Evolutionary conservation across 495 filamentous ascomycete genomes (phyloP), one percentile per base, ranked within the genome.

Genomic region (Cryomyces antarcticus): DNA sequence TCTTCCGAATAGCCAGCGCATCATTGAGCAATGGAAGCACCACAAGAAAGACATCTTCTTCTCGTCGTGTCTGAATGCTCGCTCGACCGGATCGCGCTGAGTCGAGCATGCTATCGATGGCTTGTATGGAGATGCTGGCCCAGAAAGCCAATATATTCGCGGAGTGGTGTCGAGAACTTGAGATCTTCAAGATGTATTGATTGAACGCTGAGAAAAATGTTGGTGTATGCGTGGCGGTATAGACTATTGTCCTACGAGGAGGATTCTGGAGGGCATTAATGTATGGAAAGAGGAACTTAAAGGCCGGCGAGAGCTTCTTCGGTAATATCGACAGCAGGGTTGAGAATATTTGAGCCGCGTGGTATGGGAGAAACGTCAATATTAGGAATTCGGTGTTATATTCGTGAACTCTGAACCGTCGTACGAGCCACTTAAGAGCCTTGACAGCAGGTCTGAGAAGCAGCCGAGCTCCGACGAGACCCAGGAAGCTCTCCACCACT

Each of bases 341-440:
- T 6, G 77, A 58, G 54, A 95, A 93, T 3, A 83, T 70, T 4
- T 78, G 80, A 12, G 79, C 77, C 0, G 75, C 75, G 53, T 96
- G 84, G 52, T 92, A 95, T 3, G 92, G 89, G 10, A 99, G 67
- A 57, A 96, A 94, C 6, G 85, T 84, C 39, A 88, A 65, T n/a
- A 96, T 61, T 12, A 89, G 62, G 37, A 68, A 72, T 0, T 70
- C 64, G 0, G 84, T 87, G 55, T 95, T 96, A 54, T 82, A 76
- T 54, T 95, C 84, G 56, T 96, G 89, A 28, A 89, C 66, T 45
- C 89, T 93, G 49, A 96, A 99, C 46, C 86, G 70, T 53, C 89
- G 67, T 30, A 99, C 69, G 24, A 95, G 68, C 89, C 89, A 99
- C 63, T 99, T 92, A 30, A 95, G 66, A 4, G 85, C 82, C 51